Evolutionary conservation across 192 early-diverging fungal species (phyloP), one percentile per base, ranked within the genome.

Genomic region (Spizellomyces sp.): DNA sequence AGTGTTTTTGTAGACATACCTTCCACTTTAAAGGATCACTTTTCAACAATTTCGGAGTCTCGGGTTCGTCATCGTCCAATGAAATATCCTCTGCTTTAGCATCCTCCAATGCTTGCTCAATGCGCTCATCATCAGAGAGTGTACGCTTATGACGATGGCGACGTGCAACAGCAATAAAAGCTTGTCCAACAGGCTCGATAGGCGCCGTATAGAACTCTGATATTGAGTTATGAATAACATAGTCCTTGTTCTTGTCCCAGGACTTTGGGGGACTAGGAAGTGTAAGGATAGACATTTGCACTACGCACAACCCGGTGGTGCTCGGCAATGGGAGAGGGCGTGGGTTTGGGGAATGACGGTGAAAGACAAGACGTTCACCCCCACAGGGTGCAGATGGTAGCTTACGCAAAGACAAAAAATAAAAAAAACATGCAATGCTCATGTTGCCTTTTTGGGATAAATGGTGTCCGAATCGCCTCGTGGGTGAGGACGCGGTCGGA

Each of bases 21-120:
- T 95, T 98, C 97, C 97, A 98, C 58, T 95, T 91, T 76, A 91
- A 87, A 55, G 97, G 97, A 76, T 96, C 93, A n/a, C 84, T 78
- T 62, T 76, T 77, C 62, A 98, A 84, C 48, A 96, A 83, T 63
- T 84, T 78, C 58, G 83, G 80, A 75, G 88, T 82, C 76, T 95
- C 95, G 64, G 86, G 87, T 81, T 96, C 95, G 57, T 89, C 85
- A 45, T 95, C 95, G 17, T 90, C 91, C 15, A 81, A 55, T 12
- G 76, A 68, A 45, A 71, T 70, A 45, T 91, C 87, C 52, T 88
- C 91, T 50, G 81, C 88, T 56, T 86, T 82, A 55, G 80, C 80
- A 62, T 77, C 81, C 50, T 62, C 79, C 58, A 76, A 77, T 58
- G 78, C 86, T 71, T 79, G 69, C 73, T 80, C 75, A 41, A 87